Evolutionary conservation across 1,284 basidiomycete species (phyloP).

Genomic region (Ustilago bromivora): DNA sequence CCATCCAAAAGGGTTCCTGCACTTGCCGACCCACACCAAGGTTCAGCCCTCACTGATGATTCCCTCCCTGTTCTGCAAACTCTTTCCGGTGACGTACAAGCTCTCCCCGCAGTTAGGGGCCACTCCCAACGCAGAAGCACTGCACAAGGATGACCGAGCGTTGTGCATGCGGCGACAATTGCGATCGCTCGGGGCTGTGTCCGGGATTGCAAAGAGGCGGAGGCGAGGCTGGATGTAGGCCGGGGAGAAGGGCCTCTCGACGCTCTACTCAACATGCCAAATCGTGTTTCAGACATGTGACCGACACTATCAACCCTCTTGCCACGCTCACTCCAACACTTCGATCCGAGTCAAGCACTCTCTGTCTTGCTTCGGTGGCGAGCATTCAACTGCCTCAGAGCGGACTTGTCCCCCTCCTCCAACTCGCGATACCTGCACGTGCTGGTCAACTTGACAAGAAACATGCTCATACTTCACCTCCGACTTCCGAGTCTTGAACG

Average conservation of each 20-base stretch:
- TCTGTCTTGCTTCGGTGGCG: background rate
- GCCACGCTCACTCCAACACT: background rate
- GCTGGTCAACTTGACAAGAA: background rate
- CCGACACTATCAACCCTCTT: background rate
- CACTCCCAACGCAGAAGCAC: background rate
- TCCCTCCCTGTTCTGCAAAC: background rate
- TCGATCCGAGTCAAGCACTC: background rate
- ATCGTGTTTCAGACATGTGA: constrained; percentile 35
- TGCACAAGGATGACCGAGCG: background rate
- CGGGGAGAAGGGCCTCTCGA: background rate
- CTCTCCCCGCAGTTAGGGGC: constrained; percentile 10
- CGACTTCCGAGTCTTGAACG: constrained; percentile 7
- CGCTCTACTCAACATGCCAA: constrained; percentile 17
- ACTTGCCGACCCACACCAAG: background rate
- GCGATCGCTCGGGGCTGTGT: background rate
- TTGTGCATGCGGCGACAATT: background rate
- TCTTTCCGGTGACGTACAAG: background rate
- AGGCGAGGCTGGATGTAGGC: background rate
- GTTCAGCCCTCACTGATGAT: background rate
- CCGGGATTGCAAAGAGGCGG: background rate
- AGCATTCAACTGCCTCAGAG: background rate
- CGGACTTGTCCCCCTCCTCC: background rate
- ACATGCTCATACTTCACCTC: background rate
- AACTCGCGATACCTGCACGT: constrained; percentile 16
- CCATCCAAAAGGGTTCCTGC: constrained; percentile 2